Conservation (phyloP, 169 alveolate species). For the Sarcocystis neurona region DNA sequence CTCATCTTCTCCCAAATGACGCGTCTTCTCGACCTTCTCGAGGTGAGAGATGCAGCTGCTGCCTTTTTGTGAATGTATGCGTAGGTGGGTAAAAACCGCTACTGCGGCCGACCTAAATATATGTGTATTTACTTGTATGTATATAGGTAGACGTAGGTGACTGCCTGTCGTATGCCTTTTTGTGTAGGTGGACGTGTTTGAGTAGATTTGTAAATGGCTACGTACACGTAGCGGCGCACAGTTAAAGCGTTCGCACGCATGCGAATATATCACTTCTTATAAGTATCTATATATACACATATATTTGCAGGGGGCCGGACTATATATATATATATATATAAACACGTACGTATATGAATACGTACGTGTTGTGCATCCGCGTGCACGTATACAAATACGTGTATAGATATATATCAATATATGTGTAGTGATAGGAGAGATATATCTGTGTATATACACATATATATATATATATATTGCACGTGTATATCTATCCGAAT, state of each 20-base stretch:
- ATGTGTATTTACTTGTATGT: background rate
- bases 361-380: background rate
- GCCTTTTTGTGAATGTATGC: background rate
- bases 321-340: background rate
- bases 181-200: too few species aligned
- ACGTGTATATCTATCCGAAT: background rate
- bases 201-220: too few species aligned
- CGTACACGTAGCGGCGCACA: too few species aligned
- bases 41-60: slow-evolving; percentile 56
- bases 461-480: background rate
- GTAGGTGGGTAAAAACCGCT: background rate
- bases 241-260: background rate
- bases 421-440: background rate
- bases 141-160: background rate
- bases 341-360: background rate
- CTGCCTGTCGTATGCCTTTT: too few species aligned
- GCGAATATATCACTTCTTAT: too few species aligned
- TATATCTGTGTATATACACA: background rate
- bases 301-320: too few species aligned
- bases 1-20: slow-evolving; percentile 92
- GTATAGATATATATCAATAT: background rate
- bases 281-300: background rate
- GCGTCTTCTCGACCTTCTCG: slow-evolving; percentile 87
- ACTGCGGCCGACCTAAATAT: background rate
- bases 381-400: background rate